Conservation (phyloP, 2,329 filamentous ascomycete species). For the Mycosphaerella sp. region DNA sequence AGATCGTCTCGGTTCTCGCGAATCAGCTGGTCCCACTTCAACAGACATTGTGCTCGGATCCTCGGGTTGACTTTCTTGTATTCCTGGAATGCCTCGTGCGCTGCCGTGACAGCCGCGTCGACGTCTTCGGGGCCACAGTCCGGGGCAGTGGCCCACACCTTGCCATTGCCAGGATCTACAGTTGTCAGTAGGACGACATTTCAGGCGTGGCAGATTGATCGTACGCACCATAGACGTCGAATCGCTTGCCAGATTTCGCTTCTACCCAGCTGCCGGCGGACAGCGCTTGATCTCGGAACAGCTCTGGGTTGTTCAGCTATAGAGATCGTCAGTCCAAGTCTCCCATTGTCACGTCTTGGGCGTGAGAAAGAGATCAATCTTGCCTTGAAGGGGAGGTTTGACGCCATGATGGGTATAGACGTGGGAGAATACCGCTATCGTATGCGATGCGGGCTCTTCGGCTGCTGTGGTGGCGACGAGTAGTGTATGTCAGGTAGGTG, state of each 20-base stretch:
- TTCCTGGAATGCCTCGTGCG: conserved; percentile 54
- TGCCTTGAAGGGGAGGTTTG: conserved; percentile 42
- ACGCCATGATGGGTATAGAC: conserved; percentile 26
- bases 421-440: conserved; percentile 1
- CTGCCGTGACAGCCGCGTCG: conserved; percentile 52
- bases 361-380: neutral
- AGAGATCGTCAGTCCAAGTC: conserved; percentile 3
- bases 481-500: neutral
- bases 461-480: neutral
- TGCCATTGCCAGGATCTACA: conserved; percentile 47
- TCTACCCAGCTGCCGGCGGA: conserved; percentile 52
- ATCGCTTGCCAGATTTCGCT: conserved; percentile 51
- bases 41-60: conserved; percentile 54
- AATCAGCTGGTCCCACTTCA: conserved; percentile 61
- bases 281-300: conserved; percentile 51
- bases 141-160: conserved; percentile 44
- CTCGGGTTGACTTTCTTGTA: conserved; percentile 57
- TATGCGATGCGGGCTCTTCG: conserved; percentile 4
- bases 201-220: neutral
- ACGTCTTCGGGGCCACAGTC: conserved; percentile 53
- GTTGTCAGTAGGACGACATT: conserved; percentile 1
- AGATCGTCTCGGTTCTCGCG: conserved; percentile 56
- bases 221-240: conserved; percentile 48
- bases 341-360: neutral
- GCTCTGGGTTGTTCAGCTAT: conserved; percentile 48